Percentiles rank a stretch among this genome's conserved stretches.
These are phyloP conservation scores for Tremella mesenterica DNA, from an alignment of 768 basidiomycete species.

Conservation along the genomic window DNA sequence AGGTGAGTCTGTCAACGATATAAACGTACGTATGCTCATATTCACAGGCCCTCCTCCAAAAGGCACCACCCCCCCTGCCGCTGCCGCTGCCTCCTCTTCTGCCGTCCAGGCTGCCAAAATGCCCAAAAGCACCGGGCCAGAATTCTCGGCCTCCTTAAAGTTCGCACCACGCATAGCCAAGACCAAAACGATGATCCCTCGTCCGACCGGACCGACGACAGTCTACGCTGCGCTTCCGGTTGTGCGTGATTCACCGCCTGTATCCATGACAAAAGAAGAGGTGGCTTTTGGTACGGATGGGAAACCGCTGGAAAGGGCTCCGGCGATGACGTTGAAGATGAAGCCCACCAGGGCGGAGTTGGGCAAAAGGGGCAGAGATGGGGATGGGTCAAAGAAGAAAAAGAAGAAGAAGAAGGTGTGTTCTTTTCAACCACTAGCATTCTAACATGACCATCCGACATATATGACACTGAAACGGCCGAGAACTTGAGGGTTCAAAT, in stretches of 20 bases:
- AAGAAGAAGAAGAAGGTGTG: slow-evolving; percentile 40
- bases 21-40: too few species aligned
- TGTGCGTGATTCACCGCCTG: slow-evolving; percentile 7
- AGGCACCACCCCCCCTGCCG: background rate
- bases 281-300: slow-evolving; percentile 31
- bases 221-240: slow-evolving; percentile 1
- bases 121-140: slow-evolving; percentile 10
- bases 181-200: slow-evolving; percentile 16
- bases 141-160: slow-evolving; percentile 35
- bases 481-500: too few species aligned
- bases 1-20: too few species aligned
- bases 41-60: background rate
- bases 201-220: slow-evolving; percentile 8
- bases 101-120: too few species aligned
- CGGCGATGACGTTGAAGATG: slow-evolving; percentile 37
- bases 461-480: too few species aligned
- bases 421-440: background rate
- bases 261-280: slow-evolving; percentile 8
- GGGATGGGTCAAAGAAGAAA: slow-evolving; percentile 16
- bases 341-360: slow-evolving; percentile 2
- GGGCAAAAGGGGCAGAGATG: slow-evolving; percentile 13
- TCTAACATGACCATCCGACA: background rate
- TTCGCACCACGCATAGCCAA: slow-evolving; percentile 40
- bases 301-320: slow-evolving; percentile 34
- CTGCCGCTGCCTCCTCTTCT: too few species aligned